Evolutionary conservation across 2,329 filamentous ascomycete species (phyloP).

Genomic region (Colletotrichum euphorbiae): DNA sequence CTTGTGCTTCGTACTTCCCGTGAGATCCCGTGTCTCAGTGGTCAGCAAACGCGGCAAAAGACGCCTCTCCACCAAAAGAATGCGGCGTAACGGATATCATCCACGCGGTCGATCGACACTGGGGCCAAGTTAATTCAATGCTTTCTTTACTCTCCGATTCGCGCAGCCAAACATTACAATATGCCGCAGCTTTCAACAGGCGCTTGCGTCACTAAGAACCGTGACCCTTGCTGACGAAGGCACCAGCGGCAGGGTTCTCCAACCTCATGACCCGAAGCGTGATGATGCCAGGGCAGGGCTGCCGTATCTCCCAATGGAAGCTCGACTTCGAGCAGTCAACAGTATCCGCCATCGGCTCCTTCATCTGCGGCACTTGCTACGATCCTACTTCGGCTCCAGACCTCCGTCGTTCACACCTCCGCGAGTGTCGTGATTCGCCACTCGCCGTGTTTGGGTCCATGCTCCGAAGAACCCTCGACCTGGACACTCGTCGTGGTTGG

Average conservation of each 20-base stretch:
- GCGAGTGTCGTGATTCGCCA: slow-evolving; percentile 43
- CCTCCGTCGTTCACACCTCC: slow-evolving; percentile 6
- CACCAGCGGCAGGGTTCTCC: no score
- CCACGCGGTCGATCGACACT: slow-evolving; percentile 29
- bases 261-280: neutral
- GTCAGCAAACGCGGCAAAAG: slow-evolving; percentile 29
- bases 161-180: slow-evolving; percentile 3
- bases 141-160: slow-evolving; percentile 3
- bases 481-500: slow-evolving; percentile 51
- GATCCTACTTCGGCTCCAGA: slow-evolving; percentile 19
- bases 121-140: slow-evolving; percentile 1
- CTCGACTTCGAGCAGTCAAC: neutral
- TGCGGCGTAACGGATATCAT: slow-evolving; percentile 12
- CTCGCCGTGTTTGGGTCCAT: slow-evolving; percentile 36
- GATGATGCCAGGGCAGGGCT: neutral
- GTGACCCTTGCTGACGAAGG: no score
- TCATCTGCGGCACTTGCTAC: slow-evolving; percentile 17
- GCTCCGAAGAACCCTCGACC: slow-evolving; percentile 6
- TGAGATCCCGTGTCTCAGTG: slow-evolving; percentile 37
- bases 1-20: slow-evolving; percentile 22
- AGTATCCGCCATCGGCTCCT: slow-evolving; percentile 8
- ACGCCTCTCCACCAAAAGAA: neutral
- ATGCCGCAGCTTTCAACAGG: neutral
- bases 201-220: neutral
- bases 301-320: slow-evolving; percentile 3